These are phyloP conservation scores for Balamuthia mandrillaris DNA, from an alignment of 208 protist species.

Conservation along the genomic window DNA sequence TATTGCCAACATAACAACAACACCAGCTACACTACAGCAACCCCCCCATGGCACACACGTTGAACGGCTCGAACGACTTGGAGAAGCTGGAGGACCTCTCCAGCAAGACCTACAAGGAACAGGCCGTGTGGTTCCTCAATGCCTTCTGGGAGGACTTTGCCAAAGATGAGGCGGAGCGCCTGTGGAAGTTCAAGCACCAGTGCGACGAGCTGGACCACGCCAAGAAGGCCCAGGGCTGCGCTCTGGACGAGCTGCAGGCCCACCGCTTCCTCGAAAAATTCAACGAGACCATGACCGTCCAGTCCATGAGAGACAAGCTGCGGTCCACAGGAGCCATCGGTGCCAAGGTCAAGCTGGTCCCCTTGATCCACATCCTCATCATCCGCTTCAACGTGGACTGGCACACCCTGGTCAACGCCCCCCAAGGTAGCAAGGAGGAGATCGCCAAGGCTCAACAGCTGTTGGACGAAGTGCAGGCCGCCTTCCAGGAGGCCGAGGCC, in stretches of 20 bases:
- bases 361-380: constrained; percentile 12
- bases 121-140: constrained; percentile 40
- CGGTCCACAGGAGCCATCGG: neutral
- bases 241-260: constrained; percentile 23
- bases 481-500: neutral
- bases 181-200: constrained; percentile 20
- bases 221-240: neutral
- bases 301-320: constrained; percentile 21
- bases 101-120: neutral
- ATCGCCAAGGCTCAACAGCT: constrained; percentile 30
- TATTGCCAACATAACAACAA: no score
- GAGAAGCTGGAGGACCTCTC: constrained; percentile 8
- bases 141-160: constrained; percentile 13
- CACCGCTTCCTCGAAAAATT: neutral
- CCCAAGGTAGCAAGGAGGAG: constrained; percentile 5
- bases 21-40: no score
- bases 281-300: neutral
- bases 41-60: no score
- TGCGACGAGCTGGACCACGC: constrained; percentile 1
- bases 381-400: neutral
- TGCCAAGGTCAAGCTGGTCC: neutral
- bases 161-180: neutral
- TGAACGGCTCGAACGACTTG: neutral
- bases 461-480: neutral
- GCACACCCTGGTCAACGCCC: constrained; percentile 2